phyloP scores from a whole-genome alignment of 2,329 filamentous ascomycete species.

The Cladosporium halotolerans region DNA sequence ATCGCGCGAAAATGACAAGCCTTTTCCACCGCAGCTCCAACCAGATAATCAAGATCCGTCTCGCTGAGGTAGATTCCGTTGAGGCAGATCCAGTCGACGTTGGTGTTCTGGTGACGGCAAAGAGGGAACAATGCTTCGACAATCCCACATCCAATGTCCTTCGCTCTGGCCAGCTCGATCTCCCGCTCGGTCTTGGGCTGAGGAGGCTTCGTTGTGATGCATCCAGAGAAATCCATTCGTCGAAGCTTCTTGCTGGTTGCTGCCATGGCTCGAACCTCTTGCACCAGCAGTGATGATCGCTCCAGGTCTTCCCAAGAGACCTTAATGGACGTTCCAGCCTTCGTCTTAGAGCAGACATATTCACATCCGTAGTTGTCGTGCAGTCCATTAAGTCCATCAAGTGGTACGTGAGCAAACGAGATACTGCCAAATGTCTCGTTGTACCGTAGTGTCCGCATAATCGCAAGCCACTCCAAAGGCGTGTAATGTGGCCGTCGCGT shows the following conservation, averaged over 20 bases:
- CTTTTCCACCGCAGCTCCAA: constrained; percentile 61
- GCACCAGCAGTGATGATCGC: constrained; percentile 55
- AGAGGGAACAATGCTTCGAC: constrained; percentile 63
- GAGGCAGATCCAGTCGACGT: constrained; percentile 64
- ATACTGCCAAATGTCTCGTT: constrained; percentile 64
- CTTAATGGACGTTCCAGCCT: constrained; percentile 49
- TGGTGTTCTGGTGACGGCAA: constrained; percentile 60
- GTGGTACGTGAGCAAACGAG: constrained; percentile 58
- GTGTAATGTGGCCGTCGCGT: constrained; percentile 50
- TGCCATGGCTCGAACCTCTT: constrained; percentile 62
- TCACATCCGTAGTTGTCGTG: constrained; percentile 56
- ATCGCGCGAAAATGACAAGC: constrained; percentile 60
- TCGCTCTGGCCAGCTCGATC: constrained; percentile 16
- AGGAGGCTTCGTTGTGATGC: constrained; percentile 50
- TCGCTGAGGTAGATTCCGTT: constrained; percentile 66
- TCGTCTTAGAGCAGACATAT: constrained; percentile 54
- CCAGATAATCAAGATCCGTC: constrained; percentile 60
- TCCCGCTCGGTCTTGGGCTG: neutral
- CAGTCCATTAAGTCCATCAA: constrained; percentile 59
- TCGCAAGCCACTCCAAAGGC: constrained; percentile 58
- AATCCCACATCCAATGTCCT: constrained; percentile 61
- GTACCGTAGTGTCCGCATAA: constrained; percentile 64
- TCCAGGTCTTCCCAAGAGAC: constrained; percentile 49
- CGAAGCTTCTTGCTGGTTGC: constrained; percentile 59
- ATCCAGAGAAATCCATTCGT: constrained; percentile 59